phyloP scores from a whole-genome alignment of 2,329 filamentous ascomycete genomes.

The Didymella keratinophila region DNA sequence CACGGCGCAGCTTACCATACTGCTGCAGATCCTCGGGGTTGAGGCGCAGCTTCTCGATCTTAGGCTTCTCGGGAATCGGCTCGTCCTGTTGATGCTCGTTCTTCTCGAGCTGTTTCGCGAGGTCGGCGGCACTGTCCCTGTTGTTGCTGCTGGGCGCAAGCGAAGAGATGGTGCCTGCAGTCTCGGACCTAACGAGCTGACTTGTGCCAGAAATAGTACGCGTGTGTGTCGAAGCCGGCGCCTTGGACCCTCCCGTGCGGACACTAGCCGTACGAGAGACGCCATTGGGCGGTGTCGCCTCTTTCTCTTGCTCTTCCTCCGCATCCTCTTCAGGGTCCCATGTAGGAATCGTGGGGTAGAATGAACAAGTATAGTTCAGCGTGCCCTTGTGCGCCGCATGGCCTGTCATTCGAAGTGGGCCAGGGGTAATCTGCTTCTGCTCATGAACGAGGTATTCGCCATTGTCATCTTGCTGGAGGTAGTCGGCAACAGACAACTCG shows the following conservation, averaged over 20 bases:
- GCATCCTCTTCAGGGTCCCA: conserved; percentile 89
- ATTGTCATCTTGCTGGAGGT: conserved; percentile 76
- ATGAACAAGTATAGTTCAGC: conserved; percentile 82
- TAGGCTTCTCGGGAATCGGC: conserved; percentile 60
- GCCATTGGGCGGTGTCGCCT: conserved; percentile 39
- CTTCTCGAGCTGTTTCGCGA: conserved; percentile 56
- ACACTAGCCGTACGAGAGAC: conserved; percentile 36
- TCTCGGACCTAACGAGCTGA: conserved; percentile 37
- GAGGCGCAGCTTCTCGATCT: conserved; percentile 78
- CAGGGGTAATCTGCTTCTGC: conserved; percentile 71
- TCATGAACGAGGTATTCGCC: conserved; percentile 85
- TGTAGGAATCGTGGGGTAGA: conserved; percentile 88
- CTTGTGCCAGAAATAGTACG: conserved; percentile 34
- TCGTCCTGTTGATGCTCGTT: conserved; percentile 58
- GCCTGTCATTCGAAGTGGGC: conserved; percentile 76
- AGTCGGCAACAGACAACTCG: conserved; percentile 80
- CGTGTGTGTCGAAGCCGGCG: conserved; percentile 20
- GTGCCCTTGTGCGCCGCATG: conserved; percentile 79
- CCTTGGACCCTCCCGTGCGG: conserved; percentile 31
- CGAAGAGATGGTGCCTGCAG: conserved; percentile 54
- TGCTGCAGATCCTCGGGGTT: conserved; percentile 80
- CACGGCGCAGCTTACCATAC: conserved; percentile 64
- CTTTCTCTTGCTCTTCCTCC: conserved; percentile 59
- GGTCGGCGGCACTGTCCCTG: conserved; percentile 47
- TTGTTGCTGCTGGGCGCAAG: conserved; percentile 40